Conservation (phyloP, 768 basidiomycete species). For the Kwoniella dendrophila region DNA sequence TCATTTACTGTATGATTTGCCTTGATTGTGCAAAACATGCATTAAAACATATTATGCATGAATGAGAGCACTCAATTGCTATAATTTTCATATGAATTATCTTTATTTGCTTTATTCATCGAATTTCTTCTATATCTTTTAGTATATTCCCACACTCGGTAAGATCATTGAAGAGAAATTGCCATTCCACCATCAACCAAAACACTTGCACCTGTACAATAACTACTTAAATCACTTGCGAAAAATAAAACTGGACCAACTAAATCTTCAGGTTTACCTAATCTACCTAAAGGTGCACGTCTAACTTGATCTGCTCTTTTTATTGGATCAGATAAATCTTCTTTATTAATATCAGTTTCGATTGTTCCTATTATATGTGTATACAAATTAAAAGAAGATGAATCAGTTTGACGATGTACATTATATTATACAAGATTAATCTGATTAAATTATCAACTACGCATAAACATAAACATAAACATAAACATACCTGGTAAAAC, state of each 20-base stretch:
- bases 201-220: conserved; percentile 54
- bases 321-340: conserved; percentile 65
- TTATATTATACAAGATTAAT: neutral
- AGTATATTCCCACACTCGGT: neutral
- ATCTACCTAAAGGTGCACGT: conserved; percentile 67
- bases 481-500: conserved; percentile 63
- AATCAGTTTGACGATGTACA: neutral
- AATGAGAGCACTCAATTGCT: too few relatives aligned
- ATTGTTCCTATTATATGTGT: conserved; percentile 69
- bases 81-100: too few relatives aligned
- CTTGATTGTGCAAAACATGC: too few relatives aligned
- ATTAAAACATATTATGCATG: too few relatives aligned
- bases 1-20: too few relatives aligned
- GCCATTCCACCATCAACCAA: conserved; percentile 75
- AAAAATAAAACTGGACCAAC: conserved; percentile 76
- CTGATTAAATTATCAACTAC: neutral
- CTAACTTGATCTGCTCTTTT: conserved; percentile 69
- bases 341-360: conserved; percentile 75
- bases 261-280: conserved; percentile 72
- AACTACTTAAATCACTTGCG: conserved; percentile 70
- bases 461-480: neutral
- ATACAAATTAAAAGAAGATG: too few relatives aligned
- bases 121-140: neutral
- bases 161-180: conserved; percentile 65
- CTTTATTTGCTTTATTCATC: neutral